phyloP scores from a whole-genome alignment of 257 asterid genomes.

The Nicotiana otophora region DNA sequence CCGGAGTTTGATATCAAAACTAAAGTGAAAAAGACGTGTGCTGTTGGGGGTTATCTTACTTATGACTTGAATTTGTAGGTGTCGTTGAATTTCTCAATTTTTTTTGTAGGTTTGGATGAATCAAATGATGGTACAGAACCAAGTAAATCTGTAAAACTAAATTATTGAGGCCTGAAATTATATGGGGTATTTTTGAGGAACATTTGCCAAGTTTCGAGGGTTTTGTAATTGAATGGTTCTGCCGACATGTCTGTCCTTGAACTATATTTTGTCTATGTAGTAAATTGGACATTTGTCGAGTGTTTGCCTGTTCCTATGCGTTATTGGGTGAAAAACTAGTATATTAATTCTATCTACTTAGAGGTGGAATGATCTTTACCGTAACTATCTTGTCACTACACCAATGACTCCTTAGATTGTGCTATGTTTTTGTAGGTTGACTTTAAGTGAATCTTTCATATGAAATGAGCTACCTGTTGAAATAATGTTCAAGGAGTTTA shows the following conservation, averaged over 20 bases:
- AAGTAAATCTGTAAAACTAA: not conserved
- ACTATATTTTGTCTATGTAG: not conserved
- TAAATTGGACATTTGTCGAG: slow-evolving; percentile 2
- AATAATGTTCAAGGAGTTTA: not conserved
- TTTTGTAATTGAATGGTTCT: not conserved
- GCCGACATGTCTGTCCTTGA: not conserved
- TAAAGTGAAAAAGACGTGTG: not conserved
- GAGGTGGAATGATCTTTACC: not conserved
- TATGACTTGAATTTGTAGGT: not conserved
- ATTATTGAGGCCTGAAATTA: not conserved
- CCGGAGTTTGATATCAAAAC: not conserved
- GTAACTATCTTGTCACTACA: not conserved
- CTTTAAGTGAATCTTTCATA: not conserved
- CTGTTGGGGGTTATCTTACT: not conserved
- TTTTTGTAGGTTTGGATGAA: not conserved
- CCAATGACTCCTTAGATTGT: not conserved
- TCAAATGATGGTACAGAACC: not conserved
- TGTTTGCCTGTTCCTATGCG: not conserved
- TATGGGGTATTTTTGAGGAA: not conserved
- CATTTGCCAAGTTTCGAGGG: not conserved
- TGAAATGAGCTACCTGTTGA: not conserved
- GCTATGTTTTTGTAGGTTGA: not conserved
- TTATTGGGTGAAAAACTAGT: not conserved
- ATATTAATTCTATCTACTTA: not conserved
- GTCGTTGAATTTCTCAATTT: not conserved